Conservation (phyloP, 2,329 filamentous ascomycete genomes). For the Hypoxylon sp. region DNA sequence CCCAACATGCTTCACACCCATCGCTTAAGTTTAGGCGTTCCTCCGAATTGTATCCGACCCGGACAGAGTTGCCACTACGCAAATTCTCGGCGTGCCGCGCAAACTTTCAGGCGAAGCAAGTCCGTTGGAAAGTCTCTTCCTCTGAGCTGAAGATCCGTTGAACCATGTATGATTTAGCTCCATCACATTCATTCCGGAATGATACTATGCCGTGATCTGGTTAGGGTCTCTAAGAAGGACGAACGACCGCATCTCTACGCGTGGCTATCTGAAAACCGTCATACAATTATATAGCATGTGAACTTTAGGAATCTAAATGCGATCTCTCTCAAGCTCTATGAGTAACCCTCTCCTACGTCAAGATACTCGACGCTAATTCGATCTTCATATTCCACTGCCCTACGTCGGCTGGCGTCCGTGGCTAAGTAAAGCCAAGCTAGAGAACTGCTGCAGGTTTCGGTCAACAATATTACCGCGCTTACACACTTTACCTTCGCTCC, state of each 20-base stretch:
- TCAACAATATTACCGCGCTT: neutral
- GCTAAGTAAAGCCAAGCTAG: neutral
- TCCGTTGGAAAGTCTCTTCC: neutral
- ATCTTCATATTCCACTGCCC: neutral
- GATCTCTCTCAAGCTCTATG: neutral
- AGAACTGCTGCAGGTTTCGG: constrained; percentile 9
- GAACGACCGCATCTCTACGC: neutral
- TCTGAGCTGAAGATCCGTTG: neutral
- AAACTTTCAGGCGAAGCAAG: constrained; percentile 3
- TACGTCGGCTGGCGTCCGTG: neutral
- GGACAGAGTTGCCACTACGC: constrained; percentile 3
- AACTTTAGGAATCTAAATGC: neutral
- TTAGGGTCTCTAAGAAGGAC: neutral
- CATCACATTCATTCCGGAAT: neutral
- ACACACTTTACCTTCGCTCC: neutral
- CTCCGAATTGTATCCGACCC: neutral
- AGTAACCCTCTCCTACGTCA: neutral
- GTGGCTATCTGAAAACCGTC: neutral
- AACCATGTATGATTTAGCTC: neutral
- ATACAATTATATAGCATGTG: neutral
- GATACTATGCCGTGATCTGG: neutral
- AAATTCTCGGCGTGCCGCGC: constrained; percentile 7
- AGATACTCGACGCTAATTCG: neutral
- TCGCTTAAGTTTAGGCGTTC: neutral
- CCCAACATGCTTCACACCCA: neutral